These are phyloP conservation scores for Rubroboletus satanas DNA, from an alignment of 768 basidiomycete genomes.

Conservation along the genomic window DNA sequence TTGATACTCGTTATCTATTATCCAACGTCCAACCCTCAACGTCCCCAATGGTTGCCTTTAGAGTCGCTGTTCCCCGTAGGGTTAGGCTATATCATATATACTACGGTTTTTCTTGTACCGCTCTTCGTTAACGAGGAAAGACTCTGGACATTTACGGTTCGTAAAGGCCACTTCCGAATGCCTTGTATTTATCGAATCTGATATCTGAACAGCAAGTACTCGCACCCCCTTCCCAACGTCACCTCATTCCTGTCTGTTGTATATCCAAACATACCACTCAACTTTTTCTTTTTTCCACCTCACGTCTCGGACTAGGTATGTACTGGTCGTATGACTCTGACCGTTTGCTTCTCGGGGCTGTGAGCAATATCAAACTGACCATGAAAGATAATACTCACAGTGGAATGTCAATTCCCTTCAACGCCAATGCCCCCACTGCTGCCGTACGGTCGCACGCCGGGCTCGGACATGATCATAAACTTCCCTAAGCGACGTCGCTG, in stretches of 20 bases:
- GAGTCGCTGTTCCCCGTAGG: neutral
- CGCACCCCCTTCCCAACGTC: neutral
- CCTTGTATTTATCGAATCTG: neutral
- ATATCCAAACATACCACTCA: neutral
- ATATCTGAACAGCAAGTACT: neutral
- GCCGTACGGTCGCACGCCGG: neutral
- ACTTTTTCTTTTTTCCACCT: neutral
- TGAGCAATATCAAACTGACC: neutral
- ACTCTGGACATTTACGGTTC: neutral
- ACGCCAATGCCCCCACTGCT: no score
- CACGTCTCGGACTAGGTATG: no score
- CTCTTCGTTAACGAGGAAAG: neutral
- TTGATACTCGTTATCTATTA: neutral
- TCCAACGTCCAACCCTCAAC: neutral
- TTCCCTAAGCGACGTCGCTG: accelerated
- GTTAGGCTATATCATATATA: neutral
- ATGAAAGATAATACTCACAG: neutral
- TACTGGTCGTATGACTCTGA: neutral
- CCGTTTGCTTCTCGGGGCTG: neutral
- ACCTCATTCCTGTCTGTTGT: neutral
- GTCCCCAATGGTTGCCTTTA: no score
- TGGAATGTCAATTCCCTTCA: no score
- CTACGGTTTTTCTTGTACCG: neutral
- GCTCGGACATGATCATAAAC: neutral
- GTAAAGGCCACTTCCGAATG: neutral